Conservation (phyloP, 169 alveolate genomes). For the Blepharisma undulans region DNA sequence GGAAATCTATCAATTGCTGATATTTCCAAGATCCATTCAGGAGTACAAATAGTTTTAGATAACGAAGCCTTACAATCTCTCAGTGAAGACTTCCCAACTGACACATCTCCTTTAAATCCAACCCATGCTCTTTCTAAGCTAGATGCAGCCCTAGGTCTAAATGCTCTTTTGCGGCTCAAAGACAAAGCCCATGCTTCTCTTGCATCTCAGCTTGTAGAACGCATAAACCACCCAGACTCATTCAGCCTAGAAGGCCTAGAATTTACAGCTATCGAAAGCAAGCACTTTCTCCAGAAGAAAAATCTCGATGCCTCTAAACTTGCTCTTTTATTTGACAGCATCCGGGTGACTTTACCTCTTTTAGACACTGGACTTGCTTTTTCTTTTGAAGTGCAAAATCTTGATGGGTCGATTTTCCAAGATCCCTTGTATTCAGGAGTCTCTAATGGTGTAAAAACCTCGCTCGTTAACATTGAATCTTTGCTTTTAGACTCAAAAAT, state of each 20-base stretch:
- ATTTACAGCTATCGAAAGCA: background rate
- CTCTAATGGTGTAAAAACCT: background rate
- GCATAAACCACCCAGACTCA: background rate
- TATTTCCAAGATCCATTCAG: background rate
- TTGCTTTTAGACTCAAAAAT: slow-evolving; percentile 30
- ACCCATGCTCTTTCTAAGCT: background rate
- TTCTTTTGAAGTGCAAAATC: background rate
- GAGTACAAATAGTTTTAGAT: background rate
- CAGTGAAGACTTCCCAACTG: background rate
- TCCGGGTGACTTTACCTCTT: background rate
- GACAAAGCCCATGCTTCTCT: background rate
- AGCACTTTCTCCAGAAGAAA: background rate
- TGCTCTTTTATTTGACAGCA: background rate
- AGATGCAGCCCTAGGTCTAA: background rate
- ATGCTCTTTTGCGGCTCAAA: background rate
- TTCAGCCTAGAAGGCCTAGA: background rate
- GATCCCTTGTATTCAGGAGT: background rate
- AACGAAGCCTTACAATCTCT: background rate
- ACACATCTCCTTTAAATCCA: background rate
- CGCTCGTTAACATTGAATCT: slow-evolving; percentile 2
- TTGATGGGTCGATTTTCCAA: background rate
- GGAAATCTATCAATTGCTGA: background rate
- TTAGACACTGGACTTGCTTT: background rate
- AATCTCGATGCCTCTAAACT: background rate
- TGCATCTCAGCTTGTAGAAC: background rate